Evolutionary conservation across 1,284 basidiomycete genomes (phyloP).

Genomic region (Leccinum griseonigrum): DNA sequence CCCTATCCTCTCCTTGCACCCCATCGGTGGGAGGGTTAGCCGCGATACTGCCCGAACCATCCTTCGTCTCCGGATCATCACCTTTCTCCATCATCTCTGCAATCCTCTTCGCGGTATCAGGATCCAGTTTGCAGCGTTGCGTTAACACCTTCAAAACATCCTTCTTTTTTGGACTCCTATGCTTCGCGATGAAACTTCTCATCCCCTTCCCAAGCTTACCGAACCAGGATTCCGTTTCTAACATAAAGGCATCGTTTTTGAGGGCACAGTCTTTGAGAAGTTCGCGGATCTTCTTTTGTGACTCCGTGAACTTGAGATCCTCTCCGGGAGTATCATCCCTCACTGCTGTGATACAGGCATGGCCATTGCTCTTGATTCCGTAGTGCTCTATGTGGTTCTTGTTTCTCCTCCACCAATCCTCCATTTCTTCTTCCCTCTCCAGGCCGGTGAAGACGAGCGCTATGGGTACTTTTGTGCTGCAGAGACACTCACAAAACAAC

Average conservation of each 20-base stretch:
- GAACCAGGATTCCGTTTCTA: conserved; percentile 21
- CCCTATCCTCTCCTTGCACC: background rate
- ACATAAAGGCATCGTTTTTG: conserved; percentile 12
- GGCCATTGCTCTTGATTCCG: conserved; percentile 32
- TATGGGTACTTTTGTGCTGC: conserved; percentile 34
- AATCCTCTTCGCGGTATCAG: conserved; percentile 26
- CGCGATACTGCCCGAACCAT: background rate
- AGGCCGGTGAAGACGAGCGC: conserved; percentile 40
- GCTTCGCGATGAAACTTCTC: conserved; percentile 19
- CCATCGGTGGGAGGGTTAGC: background rate
- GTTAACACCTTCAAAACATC: conserved; percentile 26
- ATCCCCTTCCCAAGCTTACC: conserved; percentile 16
- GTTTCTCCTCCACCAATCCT: conserved; percentile 41
- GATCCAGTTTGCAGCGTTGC: conserved; percentile 28
- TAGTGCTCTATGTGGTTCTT: conserved; percentile 27
- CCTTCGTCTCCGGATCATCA: conserved; percentile 13
- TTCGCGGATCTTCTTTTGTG: conserved; percentile 20
- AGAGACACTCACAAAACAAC: conserved; percentile 37
- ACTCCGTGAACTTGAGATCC: conserved; percentile 23
- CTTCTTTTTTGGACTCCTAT: conserved; percentile 13
- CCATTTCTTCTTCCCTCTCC: conserved; percentile 38
- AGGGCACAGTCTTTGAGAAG: conserved; percentile 21
- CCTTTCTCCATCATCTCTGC: conserved; percentile 24
- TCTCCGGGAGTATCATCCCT: conserved; percentile 22
- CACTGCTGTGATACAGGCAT: conserved; percentile 42